phyloP scores from a whole-genome alignment of 2,329 filamentous ascomycete species.

The Penicillium psychrosexuale region DNA sequence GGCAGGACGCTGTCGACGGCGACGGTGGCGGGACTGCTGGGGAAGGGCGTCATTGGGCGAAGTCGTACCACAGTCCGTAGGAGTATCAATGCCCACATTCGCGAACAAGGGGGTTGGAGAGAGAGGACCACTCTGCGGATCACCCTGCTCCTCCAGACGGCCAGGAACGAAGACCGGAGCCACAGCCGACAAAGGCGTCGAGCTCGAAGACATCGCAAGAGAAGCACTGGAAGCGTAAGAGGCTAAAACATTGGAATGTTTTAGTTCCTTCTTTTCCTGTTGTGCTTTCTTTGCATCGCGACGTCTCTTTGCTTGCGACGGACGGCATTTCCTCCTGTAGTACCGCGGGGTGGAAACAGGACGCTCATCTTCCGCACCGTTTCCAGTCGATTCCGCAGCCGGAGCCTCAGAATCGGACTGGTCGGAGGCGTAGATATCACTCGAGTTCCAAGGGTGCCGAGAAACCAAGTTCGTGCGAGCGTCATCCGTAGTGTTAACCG shows the following conservation, averaged over 20 bases:
- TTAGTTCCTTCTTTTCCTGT: neutral
- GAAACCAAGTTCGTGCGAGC: neutral
- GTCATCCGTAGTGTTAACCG: neutral
- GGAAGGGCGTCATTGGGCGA: neutral
- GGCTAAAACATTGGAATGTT: neutral
- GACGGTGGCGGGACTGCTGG: neutral
- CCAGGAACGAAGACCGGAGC: neutral
- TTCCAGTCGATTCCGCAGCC: neutral
- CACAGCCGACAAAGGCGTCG: conserved; percentile 1
- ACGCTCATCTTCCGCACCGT: neutral
- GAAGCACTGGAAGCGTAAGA: conserved; percentile 1
- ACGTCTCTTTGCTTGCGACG: neutral
- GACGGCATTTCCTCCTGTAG: neutral
- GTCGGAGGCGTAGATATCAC: neutral
- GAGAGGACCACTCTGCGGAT: conserved; percentile 2
- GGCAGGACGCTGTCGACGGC: neutral
- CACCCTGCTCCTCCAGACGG: neutral
- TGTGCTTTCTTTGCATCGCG: neutral
- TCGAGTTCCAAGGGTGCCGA: neutral
- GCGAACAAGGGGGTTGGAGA: neutral
- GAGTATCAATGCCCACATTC: neutral
- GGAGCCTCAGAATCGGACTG: neutral
- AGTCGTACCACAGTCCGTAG: neutral
- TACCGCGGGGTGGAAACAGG: neutral
- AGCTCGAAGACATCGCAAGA: neutral